These are phyloP conservation scores for Mytilinidion resinicola DNA, from an alignment of 495 filamentous ascomycete species.

Conservation along the genomic window DNA sequence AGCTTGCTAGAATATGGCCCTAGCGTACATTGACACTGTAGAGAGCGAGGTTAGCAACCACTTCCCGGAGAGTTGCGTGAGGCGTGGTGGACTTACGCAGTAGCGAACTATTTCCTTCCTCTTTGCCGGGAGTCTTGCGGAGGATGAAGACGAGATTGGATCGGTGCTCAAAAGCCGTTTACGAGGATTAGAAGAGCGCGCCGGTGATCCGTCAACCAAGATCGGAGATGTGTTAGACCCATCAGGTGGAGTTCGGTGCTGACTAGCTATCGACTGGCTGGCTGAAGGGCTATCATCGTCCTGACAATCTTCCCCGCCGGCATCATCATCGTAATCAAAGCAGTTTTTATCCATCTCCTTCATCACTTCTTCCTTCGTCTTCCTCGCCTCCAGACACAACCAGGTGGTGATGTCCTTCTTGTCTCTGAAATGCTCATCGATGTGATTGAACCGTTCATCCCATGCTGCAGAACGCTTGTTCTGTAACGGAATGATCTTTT, in stretches of 20 bases:
- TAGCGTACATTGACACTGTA: neutral
- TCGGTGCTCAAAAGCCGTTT: neutral
- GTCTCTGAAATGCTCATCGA: slow-evolving; percentile 68
- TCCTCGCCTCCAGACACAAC: slow-evolving; percentile 34
- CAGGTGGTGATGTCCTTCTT: slow-evolving; percentile 47
- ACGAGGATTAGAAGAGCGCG: neutral
- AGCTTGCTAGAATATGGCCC: neutral
- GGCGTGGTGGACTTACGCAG: neutral
- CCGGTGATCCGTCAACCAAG: neutral
- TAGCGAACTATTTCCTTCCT: neutral
- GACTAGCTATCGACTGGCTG: neutral
- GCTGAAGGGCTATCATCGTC: neutral
- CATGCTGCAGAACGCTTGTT: slow-evolving; percentile 52
- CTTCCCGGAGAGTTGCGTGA: neutral
- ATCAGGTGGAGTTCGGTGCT: neutral
- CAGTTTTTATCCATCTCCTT: slow-evolving; percentile 13
- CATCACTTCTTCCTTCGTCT: slow-evolving; percentile 26
- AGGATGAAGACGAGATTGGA: neutral
- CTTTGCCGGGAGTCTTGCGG: neutral
- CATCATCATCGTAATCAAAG: slow-evolving; percentile 17
- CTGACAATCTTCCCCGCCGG: neutral
- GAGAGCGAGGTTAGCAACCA: neutral
- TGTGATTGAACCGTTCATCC: slow-evolving; percentile 81
- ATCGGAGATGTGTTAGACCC: neutral
- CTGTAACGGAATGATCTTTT: slow-evolving; percentile 49